Evolutionary conservation across 2,329 filamentous ascomycete genomes (phyloP), one percentile per base, ranked within the genome.

Genomic region (Talaromyces sp.): DNA sequence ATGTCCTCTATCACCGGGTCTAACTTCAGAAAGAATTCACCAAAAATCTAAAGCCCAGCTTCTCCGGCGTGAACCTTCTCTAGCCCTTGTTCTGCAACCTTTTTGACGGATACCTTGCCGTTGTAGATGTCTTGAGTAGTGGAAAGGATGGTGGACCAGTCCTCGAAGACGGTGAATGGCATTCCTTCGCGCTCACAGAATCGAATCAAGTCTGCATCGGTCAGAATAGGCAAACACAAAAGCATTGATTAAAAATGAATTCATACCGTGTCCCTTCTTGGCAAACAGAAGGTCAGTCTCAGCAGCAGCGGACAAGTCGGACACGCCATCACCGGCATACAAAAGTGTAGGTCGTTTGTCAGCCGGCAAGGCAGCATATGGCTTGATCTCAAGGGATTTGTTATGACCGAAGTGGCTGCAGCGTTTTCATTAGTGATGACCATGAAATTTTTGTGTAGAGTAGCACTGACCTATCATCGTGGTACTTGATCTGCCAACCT

Each of bases 221-320:
- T n/a, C n/a, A n/a, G n/a, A n/a, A n/a, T n/a, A n/a, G n/a, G n/a
- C n/a, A n/a, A n/a, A n/a, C n/a, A n/a, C n/a, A n/a, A n/a, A n/a
- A n/a, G n/a, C n/a, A n/a, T n/a, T n/a, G n/a, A n/a, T n/a, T n/a
- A n/a, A n/a, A 3, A 8, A 31, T 13, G 47, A 34, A 1, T 7
- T 15, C 84, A 72, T 81, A 92, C 91, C 91, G 77, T 92, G 89
- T 25, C 92, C 94, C 69, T 91, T 89, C 84, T 97, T 97, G 62
- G 94, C 94, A 74, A 98, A 98, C 40, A 98, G 83, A 63, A 98
- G 80, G 76, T 98, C 93, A 2, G 93, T 97, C 83, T 98, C 93
- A 71, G 90, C 88, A 2, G 95, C 94, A 8, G 94, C 95, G 29
- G 91, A 96, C 61, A 98, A 83, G 76, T 98, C 94, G 2, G 91